Base-by-base conservation (phyloP, 257 asterid genomes). In the Nyctanthes arbortristis region DNA sequence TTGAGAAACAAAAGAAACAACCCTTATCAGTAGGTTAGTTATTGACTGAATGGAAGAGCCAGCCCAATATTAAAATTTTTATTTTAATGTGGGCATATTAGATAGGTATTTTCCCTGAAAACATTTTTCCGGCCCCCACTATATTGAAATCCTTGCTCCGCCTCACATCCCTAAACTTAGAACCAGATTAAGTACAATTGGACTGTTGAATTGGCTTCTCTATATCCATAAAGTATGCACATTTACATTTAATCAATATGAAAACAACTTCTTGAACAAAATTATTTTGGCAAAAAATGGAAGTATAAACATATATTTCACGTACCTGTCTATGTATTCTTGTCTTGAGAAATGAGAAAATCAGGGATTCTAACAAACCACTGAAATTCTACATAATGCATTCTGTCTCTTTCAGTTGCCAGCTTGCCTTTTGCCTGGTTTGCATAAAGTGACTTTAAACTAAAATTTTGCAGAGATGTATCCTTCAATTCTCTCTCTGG, bases 401-500 rank as follows among this genome's bases (percentile, higher is more conserved):
- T 65, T 58, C 27, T 43, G 30, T 40, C 68, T 45, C 36, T 28
- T 59, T 40, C 37, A 40, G 47, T 22, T 39, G 28, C 7, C 45
- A 40, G 61, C 36, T 16, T 12, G 59, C 25, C 61, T 60, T 45
- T 16, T 45, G 25, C 55, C 55, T 65, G 39, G 39, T 37, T 54
- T 20, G 10, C n/a, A 45, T 39, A 11, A 28, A 2, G 22, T 36
- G 36, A 34, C 56, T 7, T 30, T 31, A 34, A 32, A 47, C 30
- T 30, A 37, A 65, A 45, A 31, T 35, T 63, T 47, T 61, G 45
- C 84, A 84, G 94, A 82, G 94, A 87, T 37, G 83, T 87, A 63
- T 87, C 94, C 33, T 87, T 87, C 80, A 87, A 87, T 75, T 75
- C 83, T 59, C 77, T 87, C 29, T 70, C 80, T 5, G 94, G 90